A percentile compares a stretch with the other conserved stretches of the same genome.
These are phyloP conservation scores for Arthrobotrys megalospora DNA, from an alignment of 2,329 filamentous ascomycete species.

Conservation along the genomic window DNA sequence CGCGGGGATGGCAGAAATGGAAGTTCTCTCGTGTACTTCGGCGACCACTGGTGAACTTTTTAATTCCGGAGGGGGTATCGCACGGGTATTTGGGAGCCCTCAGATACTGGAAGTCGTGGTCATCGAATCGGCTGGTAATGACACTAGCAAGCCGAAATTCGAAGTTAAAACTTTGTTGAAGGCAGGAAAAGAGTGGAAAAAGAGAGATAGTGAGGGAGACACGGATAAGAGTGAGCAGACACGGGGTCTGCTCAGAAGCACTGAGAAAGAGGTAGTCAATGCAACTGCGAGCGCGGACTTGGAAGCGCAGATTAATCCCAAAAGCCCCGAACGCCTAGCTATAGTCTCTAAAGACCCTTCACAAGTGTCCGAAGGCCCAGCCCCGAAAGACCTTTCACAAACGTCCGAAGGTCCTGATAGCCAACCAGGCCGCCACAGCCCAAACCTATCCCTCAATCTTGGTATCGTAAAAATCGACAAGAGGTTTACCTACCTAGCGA, in stretches of 20 bases:
- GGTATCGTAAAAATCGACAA: conserved; percentile 36
- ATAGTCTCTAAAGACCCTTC: too few species aligned
- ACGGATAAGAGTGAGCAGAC: not conserved
- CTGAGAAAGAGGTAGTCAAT: too few species aligned
- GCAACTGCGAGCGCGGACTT: too few species aligned
- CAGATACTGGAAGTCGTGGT: conserved; percentile 16
- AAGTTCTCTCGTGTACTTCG: conserved; percentile 26
- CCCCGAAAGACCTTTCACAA: not conserved
- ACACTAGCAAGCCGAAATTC: not conserved
- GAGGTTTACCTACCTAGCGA: conserved; percentile 21
- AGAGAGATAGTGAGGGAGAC: not conserved
- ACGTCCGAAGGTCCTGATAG: not conserved
- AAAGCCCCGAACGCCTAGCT: too few species aligned
- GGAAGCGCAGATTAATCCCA: too few species aligned
- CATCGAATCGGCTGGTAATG: not conserved
- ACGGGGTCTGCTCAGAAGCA: too few species aligned
- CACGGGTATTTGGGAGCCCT: conserved; percentile 13
- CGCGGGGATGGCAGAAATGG: conserved; percentile 8
- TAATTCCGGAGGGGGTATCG: conserved; percentile 8
- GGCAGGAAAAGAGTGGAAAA: not conserved
- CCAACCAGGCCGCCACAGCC: conserved; percentile 5
- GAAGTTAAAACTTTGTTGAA: not conserved
- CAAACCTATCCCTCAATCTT: conserved; percentile 56
- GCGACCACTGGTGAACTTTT: conserved; percentile 12
- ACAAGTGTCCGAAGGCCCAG: not conserved